Percentiles rank a stretch among this genome's conserved stretches.
phyloP scores from a whole-genome alignment of 2,329 filamentous ascomycete species.

The Colletotrichum viniferum region DNA sequence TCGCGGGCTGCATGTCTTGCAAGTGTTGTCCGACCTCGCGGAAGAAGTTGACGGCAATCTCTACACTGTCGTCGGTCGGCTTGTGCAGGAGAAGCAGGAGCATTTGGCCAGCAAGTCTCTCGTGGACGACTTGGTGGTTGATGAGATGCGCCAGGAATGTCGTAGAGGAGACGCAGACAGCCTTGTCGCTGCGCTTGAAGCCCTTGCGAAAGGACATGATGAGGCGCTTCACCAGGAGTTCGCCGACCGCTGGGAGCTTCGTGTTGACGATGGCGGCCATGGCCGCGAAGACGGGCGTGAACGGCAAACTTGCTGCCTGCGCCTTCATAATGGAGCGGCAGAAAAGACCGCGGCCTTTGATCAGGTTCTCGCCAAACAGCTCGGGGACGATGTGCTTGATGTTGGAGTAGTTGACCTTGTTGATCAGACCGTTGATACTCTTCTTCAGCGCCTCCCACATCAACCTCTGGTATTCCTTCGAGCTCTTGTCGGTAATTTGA shows the following conservation, averaged over 20 bases:
- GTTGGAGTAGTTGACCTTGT: constrained; percentile 98
- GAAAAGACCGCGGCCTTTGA: constrained; percentile 90
- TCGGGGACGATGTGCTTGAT: constrained; percentile 98
- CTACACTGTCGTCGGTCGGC: constrained; percentile 95
- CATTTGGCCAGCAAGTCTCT: constrained; percentile 92
- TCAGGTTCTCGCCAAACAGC: constrained; percentile 91
- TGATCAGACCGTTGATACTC: constrained; percentile 97
- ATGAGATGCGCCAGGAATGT: constrained; percentile 95
- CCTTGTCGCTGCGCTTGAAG: constrained; percentile 96
- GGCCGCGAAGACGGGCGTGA: constrained; percentile 94
- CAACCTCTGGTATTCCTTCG: constrained; percentile 98
- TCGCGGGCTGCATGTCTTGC: constrained; percentile 91
- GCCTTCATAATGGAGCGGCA: constrained; percentile 98
- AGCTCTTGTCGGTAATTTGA: constrained; percentile 94
- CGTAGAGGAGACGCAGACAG: constrained; percentile 89
- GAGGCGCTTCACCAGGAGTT: constrained; percentile 83
- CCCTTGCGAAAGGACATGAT: constrained; percentile 94
- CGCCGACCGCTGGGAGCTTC: constrained; percentile 92
- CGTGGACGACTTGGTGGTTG: constrained; percentile 95
- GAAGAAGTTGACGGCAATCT: constrained; percentile 94
- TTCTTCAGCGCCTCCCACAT: constrained; percentile 99
- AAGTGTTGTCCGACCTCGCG: constrained; percentile 92
- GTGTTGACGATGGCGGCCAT: constrained; percentile 98
- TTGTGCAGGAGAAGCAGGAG: constrained; percentile 90
- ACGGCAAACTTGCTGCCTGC: constrained; percentile 92